phyloP scores from a whole-genome alignment of 495 filamentous ascomycete species.

The Trichoderma parareesei region DNA sequence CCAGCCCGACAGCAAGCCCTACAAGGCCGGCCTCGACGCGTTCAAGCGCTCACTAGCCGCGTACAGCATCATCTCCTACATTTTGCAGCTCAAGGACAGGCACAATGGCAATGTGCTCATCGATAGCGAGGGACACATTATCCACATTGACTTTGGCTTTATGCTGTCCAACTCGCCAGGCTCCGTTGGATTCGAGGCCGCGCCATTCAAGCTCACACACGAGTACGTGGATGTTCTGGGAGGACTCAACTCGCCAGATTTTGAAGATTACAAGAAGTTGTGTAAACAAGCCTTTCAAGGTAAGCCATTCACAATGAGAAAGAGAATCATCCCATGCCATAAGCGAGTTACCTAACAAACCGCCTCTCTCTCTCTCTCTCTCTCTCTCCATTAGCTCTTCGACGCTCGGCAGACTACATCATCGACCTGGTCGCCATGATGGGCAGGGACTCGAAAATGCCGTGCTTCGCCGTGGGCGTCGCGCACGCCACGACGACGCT shows the following conservation, averaged over 20 bases:
- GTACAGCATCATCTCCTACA: slow-evolving; percentile 68
- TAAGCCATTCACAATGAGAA: slow-evolving; percentile 20
- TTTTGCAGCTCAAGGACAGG: slow-evolving; percentile 71
- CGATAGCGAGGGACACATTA: slow-evolving; percentile 70
- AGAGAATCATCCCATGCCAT: background rate
- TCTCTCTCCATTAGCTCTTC: slow-evolving; percentile 40
- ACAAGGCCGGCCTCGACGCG: slow-evolving; percentile 56
- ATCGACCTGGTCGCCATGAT: slow-evolving; percentile 68
- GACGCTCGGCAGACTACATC: slow-evolving; percentile 62
- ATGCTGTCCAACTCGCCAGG: slow-evolving; percentile 76
- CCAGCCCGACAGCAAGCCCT: slow-evolving; percentile 49
- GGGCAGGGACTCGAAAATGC: slow-evolving; percentile 68
- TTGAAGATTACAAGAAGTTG: slow-evolving; percentile 57
- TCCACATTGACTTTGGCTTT: slow-evolving; percentile 78
- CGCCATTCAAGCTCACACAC: slow-evolving; percentile 70
- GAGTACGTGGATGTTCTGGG: slow-evolving; percentile 72
- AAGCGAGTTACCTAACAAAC: slow-evolving; percentile 5
- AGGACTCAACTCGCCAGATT: slow-evolving; percentile 52
- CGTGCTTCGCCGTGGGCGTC: slow-evolving; percentile 61
- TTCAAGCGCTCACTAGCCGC: slow-evolving; percentile 65
- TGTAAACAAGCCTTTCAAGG: slow-evolving; percentile 71
- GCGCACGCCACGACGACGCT: slow-evolving; percentile 52
- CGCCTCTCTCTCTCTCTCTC: slow-evolving; percentile 15
- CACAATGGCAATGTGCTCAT: slow-evolving; percentile 76
- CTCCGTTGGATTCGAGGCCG: slow-evolving; percentile 67